Evolutionary conservation across 1,139 yeast genomes (phyloP).

Genomic region (Nakaseomyces sp.): DNA sequence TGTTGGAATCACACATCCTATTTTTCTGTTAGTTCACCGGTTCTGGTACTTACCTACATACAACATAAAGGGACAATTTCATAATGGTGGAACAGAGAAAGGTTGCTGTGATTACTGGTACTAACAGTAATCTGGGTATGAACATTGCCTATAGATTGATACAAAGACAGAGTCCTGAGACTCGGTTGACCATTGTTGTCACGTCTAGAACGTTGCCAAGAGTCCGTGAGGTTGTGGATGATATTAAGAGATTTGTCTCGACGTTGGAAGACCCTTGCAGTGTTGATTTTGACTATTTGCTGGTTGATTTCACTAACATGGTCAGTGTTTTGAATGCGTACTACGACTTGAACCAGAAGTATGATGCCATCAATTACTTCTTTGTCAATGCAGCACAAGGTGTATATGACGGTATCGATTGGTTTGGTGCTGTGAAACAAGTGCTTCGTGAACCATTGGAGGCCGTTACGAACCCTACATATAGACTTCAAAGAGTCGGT

Average conservation of each 20-base stretch:
- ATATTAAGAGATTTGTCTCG: constrained; percentile 46
- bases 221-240: constrained; percentile 64
- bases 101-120: constrained; percentile 54
- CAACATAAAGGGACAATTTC: too few relatives aligned
- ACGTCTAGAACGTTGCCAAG: constrained; percentile 84
- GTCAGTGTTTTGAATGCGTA: constrained; percentile 70
- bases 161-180: constrained; percentile 44
- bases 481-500: constrained; percentile 73
- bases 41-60: too few relatives aligned
- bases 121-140: constrained; percentile 73
- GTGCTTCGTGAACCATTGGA: constrained; percentile 55
- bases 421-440: constrained; percentile 66
- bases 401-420: constrained; percentile 76
- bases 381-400: constrained; percentile 89
- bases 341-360: constrained; percentile 57
- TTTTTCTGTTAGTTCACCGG: too few relatives aligned
- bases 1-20: too few relatives aligned
- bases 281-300: constrained; percentile 75
- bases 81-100: constrained; percentile 18
- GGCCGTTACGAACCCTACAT: constrained; percentile 78
- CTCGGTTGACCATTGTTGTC: constrained; percentile 65
- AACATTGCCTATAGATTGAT: constrained; percentile 75
- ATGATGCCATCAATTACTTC: constrained; percentile 60
- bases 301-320: constrained; percentile 88
- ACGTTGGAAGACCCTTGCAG: constrained; percentile 40